A percentile compares a stretch with the other conserved stretches of the same genome.
Conservation (phyloP, 2,329 filamentous ascomycete genomes). For the Ceratocystis huliohia region DNA sequence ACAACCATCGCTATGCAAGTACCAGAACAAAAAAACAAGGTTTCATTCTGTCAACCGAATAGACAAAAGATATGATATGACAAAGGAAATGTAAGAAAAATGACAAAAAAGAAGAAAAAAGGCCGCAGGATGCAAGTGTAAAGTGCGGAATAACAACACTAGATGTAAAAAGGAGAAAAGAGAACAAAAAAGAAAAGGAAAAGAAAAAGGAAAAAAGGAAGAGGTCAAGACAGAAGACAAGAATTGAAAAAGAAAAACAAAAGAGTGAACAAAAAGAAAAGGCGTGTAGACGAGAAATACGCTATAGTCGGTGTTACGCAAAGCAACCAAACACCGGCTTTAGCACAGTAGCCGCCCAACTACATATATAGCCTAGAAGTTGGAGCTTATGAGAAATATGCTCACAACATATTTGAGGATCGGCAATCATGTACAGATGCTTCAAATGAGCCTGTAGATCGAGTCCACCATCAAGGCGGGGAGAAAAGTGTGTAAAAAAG, state of each 20-base stretch:
- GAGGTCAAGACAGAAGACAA: neutral
- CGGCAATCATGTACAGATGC: neutral
- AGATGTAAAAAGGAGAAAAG: neutral
- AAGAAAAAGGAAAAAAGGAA: neutral
- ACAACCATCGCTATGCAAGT: constrained; percentile 12
- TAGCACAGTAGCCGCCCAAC: neutral
- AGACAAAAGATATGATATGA: constrained; percentile 9
- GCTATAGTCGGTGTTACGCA: neutral
- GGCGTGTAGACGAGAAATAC: neutral
- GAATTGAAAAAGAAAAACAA: neutral
- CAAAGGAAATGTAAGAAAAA: constrained; percentile 12
- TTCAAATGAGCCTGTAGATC: neutral
- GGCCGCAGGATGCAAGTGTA: neutral
- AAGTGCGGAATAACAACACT: neutral
- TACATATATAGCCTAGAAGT: neutral
- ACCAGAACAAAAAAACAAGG: constrained; percentile 7
- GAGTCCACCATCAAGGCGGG: constrained; percentile 1
- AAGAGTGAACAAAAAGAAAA: neutral
- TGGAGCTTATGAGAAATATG: neutral
- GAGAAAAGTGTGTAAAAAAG: neutral
- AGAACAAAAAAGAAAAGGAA: neutral
- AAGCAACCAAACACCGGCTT: neutral
- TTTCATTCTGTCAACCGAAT: constrained; percentile 8
- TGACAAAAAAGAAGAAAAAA: neutral
- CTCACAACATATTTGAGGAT: neutral